Evolutionary conservation across 2,329 filamentous ascomycete species (phyloP).

Genomic region (Neofusicoccum laricinum): DNA sequence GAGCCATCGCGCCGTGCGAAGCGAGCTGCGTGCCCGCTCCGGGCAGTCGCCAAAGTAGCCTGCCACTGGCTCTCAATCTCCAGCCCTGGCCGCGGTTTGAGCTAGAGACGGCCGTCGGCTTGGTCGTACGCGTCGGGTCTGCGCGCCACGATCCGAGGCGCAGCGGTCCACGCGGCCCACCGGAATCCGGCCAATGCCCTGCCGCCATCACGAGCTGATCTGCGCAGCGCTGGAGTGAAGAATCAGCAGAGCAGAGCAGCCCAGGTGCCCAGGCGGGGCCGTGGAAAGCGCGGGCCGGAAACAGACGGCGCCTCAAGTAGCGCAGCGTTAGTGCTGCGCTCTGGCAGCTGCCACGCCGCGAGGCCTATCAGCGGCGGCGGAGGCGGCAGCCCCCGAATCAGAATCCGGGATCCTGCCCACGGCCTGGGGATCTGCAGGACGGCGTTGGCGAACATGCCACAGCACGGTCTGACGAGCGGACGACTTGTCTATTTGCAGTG

Average conservation of each 20-base stretch:
- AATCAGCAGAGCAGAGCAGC: not conserved
- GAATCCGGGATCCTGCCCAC: not conserved
- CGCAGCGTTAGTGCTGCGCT: not conserved
- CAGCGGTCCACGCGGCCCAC: not conserved
- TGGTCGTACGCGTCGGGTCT: not conserved
- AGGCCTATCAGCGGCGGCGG: not conserved
- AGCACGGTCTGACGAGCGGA: not conserved
- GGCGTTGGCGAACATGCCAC: not conserved
- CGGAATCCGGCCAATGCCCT: not conserved
- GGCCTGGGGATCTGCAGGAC: not conserved
- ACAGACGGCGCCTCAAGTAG: not conserved
- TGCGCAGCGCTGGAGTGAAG: not conserved
- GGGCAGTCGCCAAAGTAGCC: not conserved
- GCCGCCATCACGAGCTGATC: not conserved
- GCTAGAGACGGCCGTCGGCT: not conserved
- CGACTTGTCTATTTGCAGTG: not conserved
- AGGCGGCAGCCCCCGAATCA: not conserved
- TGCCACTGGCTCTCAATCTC: not conserved
- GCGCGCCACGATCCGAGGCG: not conserved
- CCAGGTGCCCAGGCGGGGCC: not conserved
- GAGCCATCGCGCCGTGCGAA: not conserved
- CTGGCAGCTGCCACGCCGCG: not conserved
- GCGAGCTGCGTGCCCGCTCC: not conserved
- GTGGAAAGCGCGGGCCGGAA: not conserved
- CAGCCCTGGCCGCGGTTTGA: not conserved